Percentiles rank a stretch among this genome's conserved stretches.
These are phyloP conservation scores for Hypsizygus marmoreus DNA, from an alignment of 768 basidiomycete species.

Conservation along the genomic window DNA sequence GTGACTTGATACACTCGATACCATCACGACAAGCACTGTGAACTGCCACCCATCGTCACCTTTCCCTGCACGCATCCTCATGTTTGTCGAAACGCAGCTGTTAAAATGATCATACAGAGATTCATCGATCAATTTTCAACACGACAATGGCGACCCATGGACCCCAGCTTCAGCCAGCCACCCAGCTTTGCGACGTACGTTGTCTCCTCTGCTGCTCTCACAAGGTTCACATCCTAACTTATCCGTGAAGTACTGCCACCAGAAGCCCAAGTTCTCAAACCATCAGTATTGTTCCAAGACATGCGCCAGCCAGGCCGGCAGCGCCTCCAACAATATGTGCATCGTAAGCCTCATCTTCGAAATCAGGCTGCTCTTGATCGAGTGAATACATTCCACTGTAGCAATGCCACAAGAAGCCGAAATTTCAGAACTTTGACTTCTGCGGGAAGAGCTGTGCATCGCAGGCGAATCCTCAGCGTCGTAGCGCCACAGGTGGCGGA, in stretches of 20 bases:
- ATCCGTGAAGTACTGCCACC: conserved; percentile 47
- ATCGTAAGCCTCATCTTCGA: conserved; percentile 35
- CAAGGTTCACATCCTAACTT: conserved; percentile 9
- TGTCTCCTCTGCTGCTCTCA: not conserved
- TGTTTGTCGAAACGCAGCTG: too few species aligned
- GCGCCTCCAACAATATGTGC: conserved; percentile 33
- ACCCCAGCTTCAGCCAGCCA: conserved; percentile 16
- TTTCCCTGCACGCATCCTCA: not conserved
- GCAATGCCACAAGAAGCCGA: conserved; percentile 62
- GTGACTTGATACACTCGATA: too few species aligned
- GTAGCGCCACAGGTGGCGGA: conserved; percentile 17
- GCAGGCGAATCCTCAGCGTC: conserved; percentile 37
- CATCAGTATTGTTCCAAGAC: conserved; percentile 55
- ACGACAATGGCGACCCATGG: conserved; percentile 16
- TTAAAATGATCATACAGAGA: too few species aligned
- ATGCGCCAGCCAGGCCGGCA: conserved; percentile 48
- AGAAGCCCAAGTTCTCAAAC: conserved; percentile 48
- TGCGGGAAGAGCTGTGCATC: conserved; percentile 68
- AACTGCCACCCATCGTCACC: not conserved
- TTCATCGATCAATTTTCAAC: too few species aligned
- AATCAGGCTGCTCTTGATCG: not conserved
- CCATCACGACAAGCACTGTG: too few species aligned
- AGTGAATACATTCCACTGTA: conserved; percentile 18
- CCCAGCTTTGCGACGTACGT: conserved; percentile 44
- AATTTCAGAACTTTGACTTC: conserved; percentile 58